These are phyloP conservation scores for Volvox reticuliferus DNA, from an alignment of 139 green algal species.

Conservation along the genomic window DNA sequence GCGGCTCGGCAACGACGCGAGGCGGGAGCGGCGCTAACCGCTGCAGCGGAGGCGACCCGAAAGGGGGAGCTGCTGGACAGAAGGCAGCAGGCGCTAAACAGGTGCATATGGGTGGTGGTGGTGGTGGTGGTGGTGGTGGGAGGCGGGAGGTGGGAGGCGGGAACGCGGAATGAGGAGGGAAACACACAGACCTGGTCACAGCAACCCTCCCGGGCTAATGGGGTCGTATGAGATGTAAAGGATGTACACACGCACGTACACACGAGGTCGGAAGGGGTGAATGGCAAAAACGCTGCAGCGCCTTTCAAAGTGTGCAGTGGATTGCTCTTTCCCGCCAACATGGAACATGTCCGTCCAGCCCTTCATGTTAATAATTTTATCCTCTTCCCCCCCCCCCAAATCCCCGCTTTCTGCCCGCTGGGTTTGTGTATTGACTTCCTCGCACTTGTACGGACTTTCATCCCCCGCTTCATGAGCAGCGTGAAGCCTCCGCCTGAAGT, in stretches of 20 bases:
- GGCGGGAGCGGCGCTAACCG: slow-evolving; percentile 3
- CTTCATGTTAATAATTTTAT: no score
- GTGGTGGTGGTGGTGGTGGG: not conserved
- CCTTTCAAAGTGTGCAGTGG: no score
- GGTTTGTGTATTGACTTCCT: not conserved
- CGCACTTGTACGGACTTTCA: not conserved
- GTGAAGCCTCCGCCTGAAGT: slow-evolving; percentile 56
- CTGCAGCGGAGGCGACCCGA: not conserved
- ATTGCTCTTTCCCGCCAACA: no score
- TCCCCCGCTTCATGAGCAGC: not conserved
- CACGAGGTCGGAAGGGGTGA: no score
- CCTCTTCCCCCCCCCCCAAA: no score
- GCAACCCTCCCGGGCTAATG: no score
- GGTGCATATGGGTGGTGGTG: not conserved
- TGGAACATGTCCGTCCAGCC: no score
- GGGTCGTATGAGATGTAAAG: not conserved
- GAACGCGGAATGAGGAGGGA: not conserved
- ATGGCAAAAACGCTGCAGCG: no score
- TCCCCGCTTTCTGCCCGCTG: no score
- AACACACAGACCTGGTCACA: not conserved
- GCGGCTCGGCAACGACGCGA: slow-evolving; percentile 54
- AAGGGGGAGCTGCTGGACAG: slow-evolving; percentile 53
- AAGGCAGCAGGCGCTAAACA: slow-evolving; percentile 50
- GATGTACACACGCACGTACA: not conserved
- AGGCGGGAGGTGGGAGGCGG: not conserved